Evolutionary conservation across 768 basidiomycete genomes (phyloP), one percentile per base, ranked within the genome.

Genomic region (Panellus pusillus): DNA sequence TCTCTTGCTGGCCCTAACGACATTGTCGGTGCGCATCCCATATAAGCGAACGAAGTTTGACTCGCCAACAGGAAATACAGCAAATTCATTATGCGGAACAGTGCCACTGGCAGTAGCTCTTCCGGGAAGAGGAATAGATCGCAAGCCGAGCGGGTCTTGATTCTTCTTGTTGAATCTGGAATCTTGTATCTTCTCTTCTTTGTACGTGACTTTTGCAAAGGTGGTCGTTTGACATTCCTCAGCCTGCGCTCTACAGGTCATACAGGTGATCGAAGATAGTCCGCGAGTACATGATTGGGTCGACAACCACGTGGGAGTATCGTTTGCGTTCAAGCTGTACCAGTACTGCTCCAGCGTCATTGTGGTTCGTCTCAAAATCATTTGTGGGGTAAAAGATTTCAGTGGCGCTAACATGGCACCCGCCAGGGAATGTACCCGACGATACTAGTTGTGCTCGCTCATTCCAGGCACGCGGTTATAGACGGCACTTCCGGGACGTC

Each of bases 101-200:
- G 20, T 31, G 7, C 40, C 14, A 28, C 28, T 38, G 18, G 27
- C 19, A 20, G 11, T 6, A 27, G 32, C 6, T 39, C 17, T 43
- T 35, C 45, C 0, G 35, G 5, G 40, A 36, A 20, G 6, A 44
- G 50, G 15, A 31, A 35, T 7, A 60, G 51, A n/a, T 54, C 59
- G 12, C 60, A 53, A 6, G 54, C 47, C 6, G 54, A 61, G 41
- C 55, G 29, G 14, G 15, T 65, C 19, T 54, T 63, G 47, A 9
- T 60, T 7, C 50, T 65, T 8, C 54, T 65, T 49, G 35, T 65
- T 31, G 64, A 65, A 40, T 59, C 64, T 13, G 64, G 64, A 28
- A 18, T 65, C 3, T 24, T 63, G 1, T 65, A 65, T 47, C 55
- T 62, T 47, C 57, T 65, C 36, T 65, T 63, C 48, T 65, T 63